Percentiles rank a stretch among this genome's conserved stretches.
Conservation (phyloP, 306 rosid species). For the Inga laurina region DNA sequence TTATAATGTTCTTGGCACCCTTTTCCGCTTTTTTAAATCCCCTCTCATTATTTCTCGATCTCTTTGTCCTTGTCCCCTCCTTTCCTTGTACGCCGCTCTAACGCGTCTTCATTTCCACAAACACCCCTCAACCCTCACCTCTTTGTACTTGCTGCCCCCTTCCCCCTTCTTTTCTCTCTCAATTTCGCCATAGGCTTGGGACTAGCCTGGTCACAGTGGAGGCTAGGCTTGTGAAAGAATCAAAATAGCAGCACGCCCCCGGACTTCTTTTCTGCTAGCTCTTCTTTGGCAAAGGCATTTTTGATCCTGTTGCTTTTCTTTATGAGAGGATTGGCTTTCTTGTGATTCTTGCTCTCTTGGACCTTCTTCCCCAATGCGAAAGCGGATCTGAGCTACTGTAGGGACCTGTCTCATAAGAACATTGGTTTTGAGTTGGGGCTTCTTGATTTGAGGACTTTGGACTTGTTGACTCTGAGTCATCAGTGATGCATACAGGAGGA, state of each 20-base stretch:
- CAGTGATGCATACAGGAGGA: constrained; percentile 84
- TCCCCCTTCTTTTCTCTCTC: constrained; percentile 31
- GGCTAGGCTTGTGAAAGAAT: constrained; percentile 51
- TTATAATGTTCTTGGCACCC: background rate
- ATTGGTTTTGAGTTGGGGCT: constrained; percentile 32
- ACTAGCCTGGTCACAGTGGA: constrained; percentile 47
- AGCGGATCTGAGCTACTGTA: constrained; percentile 36
- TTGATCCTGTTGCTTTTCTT: constrained; percentile 28
- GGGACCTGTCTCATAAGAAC: constrained; percentile 27
- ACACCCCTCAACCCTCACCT: constrained; percentile 6
- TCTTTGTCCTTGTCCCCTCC: constrained; percentile 34
- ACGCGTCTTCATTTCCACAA: constrained; percentile 69
- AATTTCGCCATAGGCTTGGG: constrained; percentile 40
- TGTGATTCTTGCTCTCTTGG: constrained; percentile 33
- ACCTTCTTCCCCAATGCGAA: constrained; percentile 38
- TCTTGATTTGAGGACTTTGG: constrained; percentile 31
- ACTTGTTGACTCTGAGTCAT: constrained; percentile 22
- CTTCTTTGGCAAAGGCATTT: background rate
- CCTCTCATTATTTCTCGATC: constrained; percentile 32
- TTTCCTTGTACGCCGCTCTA: constrained; percentile 50
- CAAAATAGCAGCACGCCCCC: constrained; percentile 17
- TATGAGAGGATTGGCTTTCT: constrained; percentile 37
- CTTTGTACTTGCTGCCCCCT: background rate
- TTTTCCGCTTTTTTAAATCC: constrained; percentile 28
- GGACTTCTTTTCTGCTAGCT: background rate